Evolutionary conservation across 1,284 basidiomycete genomes (phyloP).

Genomic region (Erythrobasidium hasegawianum): DNA sequence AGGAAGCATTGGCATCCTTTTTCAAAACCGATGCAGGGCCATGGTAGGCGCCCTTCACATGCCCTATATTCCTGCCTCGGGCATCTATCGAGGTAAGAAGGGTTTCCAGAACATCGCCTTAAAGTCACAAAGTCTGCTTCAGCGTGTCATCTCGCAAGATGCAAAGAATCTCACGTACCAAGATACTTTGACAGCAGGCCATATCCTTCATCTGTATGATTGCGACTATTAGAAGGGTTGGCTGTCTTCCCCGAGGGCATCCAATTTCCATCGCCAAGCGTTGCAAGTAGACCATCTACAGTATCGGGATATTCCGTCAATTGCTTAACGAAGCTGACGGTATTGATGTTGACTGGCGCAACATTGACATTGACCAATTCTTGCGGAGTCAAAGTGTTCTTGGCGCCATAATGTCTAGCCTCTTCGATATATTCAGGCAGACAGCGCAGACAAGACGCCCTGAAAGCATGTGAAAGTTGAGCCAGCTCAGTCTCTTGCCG

Average conservation of each 20-base stretch:
- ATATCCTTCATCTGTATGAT: constrained; percentile 34
- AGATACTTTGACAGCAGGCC: constrained; percentile 38
- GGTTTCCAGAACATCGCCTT: constrained; percentile 43
- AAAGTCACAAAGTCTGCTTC: background rate
- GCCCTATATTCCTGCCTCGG: constrained; percentile 36
- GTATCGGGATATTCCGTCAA: constrained; percentile 44
- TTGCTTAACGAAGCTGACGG: constrained; percentile 45
- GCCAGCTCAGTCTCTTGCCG: constrained; percentile 47
- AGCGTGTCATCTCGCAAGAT: too few relatives aligned
- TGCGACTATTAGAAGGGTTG: background rate
- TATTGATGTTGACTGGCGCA: constrained; percentile 40
- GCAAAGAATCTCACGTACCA: constrained; percentile 21
- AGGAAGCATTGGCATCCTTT: background rate
- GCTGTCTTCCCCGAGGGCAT: constrained; percentile 32
- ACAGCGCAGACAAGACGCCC: constrained; percentile 44
- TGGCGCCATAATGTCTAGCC: constrained; percentile 42
- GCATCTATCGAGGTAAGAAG: constrained; percentile 42
- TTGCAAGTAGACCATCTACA: constrained; percentile 43
- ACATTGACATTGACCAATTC: constrained; percentile 40
- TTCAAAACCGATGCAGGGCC: background rate
- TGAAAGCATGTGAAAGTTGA: constrained; percentile 45
- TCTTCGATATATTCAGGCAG: constrained; percentile 46
- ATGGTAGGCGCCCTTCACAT: constrained; percentile 2
- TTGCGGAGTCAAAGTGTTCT: constrained; percentile 32
- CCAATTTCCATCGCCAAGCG: constrained; percentile 48